Conservation (phyloP, 768 basidiomycete species). For the Sarcodon sp. region DNA sequence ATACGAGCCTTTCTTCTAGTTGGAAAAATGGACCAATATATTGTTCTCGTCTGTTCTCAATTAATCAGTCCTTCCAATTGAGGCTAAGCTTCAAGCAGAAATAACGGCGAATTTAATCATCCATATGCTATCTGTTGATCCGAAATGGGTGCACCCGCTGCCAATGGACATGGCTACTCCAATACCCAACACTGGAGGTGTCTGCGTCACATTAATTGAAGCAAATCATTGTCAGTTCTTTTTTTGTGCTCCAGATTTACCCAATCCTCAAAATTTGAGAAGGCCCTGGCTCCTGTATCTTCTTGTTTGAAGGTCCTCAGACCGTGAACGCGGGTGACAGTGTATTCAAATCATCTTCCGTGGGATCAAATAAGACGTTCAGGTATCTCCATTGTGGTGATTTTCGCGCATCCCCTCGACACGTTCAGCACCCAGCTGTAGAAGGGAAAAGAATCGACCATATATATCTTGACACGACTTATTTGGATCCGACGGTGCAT, state of each 20-base stretch:
- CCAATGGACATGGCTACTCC: slow-evolving; percentile 66
- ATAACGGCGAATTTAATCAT: slow-evolving; percentile 86
- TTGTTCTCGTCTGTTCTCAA: slow-evolving; percentile 49
- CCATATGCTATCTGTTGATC: slow-evolving; percentile 83
- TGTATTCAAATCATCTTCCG: slow-evolving; percentile 49
- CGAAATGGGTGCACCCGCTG: slow-evolving; percentile 79
- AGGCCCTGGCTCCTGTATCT: slow-evolving; percentile 85
- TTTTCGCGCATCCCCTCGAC: slow-evolving; percentile 80
- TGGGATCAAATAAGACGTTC: slow-evolving; percentile 61
- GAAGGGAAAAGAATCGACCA: slow-evolving; percentile 74
- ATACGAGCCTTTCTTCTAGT: slow-evolving; percentile 77
- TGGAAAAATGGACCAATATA: slow-evolving; percentile 95
- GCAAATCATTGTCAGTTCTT: slow-evolving; percentile 79
- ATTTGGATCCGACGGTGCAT: slow-evolving; percentile 69
- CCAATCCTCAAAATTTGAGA: background rate
- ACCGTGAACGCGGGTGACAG: slow-evolving; percentile 85
- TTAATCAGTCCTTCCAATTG: background rate
- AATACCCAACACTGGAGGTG: slow-evolving; percentile 75
- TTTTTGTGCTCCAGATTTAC: background rate
- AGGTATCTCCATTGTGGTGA: slow-evolving; percentile 95
- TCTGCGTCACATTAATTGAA: slow-evolving; percentile 87
- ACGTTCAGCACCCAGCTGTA: slow-evolving; percentile 76
- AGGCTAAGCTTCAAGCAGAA: slow-evolving; percentile 19
- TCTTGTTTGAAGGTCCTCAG: slow-evolving; percentile 87
- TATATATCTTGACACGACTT: slow-evolving; percentile 94